Conservation (phyloP, 768 basidiomycete species). For the Tephrocybe sp. region DNA sequence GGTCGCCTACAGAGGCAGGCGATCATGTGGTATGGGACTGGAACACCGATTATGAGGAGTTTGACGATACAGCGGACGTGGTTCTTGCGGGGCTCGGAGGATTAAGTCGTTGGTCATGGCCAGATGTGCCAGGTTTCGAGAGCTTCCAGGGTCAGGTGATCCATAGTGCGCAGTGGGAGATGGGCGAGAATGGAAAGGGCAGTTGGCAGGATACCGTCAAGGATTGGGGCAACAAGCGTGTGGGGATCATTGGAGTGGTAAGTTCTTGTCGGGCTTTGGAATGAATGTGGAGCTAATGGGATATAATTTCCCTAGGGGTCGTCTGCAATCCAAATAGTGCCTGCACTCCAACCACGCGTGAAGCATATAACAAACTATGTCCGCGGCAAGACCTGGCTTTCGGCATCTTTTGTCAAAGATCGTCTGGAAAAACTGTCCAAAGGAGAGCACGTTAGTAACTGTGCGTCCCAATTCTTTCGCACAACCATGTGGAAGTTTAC, state of each 20-base stretch:
- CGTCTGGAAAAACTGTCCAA: constrained; percentile 37
- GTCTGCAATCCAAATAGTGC: constrained; percentile 59
- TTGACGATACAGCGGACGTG: constrained; percentile 55
- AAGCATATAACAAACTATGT: constrained; percentile 52
- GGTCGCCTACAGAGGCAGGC: constrained; percentile 14
- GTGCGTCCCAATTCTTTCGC: constrained; percentile 25
- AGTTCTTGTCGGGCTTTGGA: constrained; percentile 18
- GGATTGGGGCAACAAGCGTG: constrained; percentile 49
- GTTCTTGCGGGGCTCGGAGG: constrained; percentile 53
- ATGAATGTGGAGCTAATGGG: not conserved
- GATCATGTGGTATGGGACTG: constrained; percentile 18
- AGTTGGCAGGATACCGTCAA: constrained; percentile 44
- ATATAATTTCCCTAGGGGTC: constrained; percentile 42
- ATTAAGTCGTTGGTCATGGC: constrained; percentile 65
- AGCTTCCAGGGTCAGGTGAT: constrained; percentile 55
- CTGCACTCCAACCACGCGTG: constrained; percentile 53
- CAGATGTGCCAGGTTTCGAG: constrained; percentile 56
- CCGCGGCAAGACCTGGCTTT: constrained; percentile 58
- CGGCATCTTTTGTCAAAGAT: constrained; percentile 40
- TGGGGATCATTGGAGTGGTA: constrained; percentile 62
- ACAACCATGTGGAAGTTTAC: not conserved
- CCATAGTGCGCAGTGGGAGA: constrained; percentile 65
- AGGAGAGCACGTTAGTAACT: constrained; percentile 40
- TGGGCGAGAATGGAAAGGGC: constrained; percentile 29
- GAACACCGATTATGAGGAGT: constrained; percentile 34